Evolutionary conservation across 345 rosid genomes (phyloP).

Genomic region (Citrus inodora): DNA sequence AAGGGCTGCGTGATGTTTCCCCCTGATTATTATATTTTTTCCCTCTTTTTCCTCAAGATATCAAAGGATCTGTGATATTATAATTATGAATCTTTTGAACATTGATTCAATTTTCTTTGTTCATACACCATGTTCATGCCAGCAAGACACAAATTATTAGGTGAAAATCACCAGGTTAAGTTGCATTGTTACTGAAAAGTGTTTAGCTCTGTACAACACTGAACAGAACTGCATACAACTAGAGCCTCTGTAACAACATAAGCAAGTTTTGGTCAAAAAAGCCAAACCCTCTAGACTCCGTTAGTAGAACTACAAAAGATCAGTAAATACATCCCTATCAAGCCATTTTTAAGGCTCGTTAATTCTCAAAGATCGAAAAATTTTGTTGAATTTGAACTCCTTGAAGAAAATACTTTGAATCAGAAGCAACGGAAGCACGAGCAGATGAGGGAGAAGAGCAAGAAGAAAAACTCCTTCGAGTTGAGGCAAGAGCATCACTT

Average conservation of each 20-base stretch:
- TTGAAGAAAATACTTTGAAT: constrained; percentile 27
- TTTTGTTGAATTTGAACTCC: constrained; percentile 31
- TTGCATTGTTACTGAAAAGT: neutral
- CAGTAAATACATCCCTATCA: neutral
- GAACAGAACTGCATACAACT: neutral
- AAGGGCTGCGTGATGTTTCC: too few species aligned
- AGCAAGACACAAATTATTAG: neutral
- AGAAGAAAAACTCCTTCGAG: constrained; percentile 27
- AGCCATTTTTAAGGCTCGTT: neutral
- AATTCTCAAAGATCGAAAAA: constrained; percentile 29
- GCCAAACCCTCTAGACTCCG: neutral
- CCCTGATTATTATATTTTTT: too few species aligned
- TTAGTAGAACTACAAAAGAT: neutral
- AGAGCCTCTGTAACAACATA: neutral
- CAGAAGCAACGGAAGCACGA: constrained; percentile 14
- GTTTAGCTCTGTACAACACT: neutral
- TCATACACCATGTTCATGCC: too few species aligned
- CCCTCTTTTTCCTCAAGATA: too few species aligned
- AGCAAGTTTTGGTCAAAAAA: neutral
- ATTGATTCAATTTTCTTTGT: too few species aligned
- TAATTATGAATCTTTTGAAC: too few species aligned
- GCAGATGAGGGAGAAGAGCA: neutral
- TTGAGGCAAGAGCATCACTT: constrained; percentile 28
- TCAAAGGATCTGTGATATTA: too few species aligned
- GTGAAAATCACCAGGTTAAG: neutral